phyloP scores from a whole-genome alignment of 306 rosid species.

The Gillenia trifoliata region DNA sequence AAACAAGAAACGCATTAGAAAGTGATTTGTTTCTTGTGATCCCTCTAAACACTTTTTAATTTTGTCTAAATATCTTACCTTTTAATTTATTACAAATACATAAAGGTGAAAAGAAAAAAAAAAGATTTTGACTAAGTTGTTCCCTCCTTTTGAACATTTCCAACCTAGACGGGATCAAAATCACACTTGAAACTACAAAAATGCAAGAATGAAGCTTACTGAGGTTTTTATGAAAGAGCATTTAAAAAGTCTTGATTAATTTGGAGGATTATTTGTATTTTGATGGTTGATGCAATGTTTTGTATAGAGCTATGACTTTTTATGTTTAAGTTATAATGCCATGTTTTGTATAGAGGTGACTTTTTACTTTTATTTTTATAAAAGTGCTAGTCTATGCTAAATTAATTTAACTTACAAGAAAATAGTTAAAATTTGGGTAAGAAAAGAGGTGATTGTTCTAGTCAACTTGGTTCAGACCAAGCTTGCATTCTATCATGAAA shows the following conservation, averaged over 20 bases:
- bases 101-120: no score
- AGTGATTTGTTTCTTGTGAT: not conserved
- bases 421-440: no score
- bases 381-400: not conserved
- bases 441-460: no score
- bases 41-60: not conserved
- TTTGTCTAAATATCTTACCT: not conserved
- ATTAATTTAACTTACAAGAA: no score
- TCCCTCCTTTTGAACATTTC: not conserved
- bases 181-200: not conserved
- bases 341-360: no score
- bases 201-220: not conserved
- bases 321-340: no score
- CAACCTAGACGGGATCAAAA: not conserved
- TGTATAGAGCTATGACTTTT: not conserved
- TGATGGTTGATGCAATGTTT: not conserved
- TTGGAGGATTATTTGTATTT: no score
- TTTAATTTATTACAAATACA: not conserved
- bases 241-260: not conserved
- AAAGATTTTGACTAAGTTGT: no score
- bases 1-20: slow-evolving; percentile 3
- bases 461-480: no score
- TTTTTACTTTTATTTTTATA: no score
- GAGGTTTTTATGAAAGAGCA: no score
- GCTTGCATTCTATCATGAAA: no score